phyloP scores from a whole-genome alignment of 2,329 filamentous ascomycete genomes.

The Claviceps arundinis region DNA sequence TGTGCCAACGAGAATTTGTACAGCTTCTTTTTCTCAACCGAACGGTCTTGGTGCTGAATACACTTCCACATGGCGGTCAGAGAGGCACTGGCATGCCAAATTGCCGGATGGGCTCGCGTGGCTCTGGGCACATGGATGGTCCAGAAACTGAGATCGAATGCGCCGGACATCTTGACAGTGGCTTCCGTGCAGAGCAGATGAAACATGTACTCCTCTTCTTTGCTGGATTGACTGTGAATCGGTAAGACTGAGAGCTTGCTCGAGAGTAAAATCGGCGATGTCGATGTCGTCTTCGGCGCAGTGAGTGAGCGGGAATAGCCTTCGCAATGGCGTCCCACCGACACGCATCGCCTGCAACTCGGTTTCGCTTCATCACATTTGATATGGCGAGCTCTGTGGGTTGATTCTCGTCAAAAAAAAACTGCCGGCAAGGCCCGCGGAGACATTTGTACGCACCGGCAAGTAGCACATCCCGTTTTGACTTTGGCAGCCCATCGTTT shows the following conservation, averaged over 20 bases:
- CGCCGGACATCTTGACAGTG: background rate
- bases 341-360: background rate
- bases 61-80: conserved; percentile 7
- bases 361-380: conserved; percentile 4
- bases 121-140: conserved; percentile 1
- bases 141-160: conserved; percentile 6
- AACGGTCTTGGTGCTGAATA: conserved; percentile 11
- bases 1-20: conserved; percentile 7
- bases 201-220: conserved; percentile 7
- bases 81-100: conserved; percentile 5
- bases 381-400: conserved; percentile 1
- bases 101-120: conserved; percentile 3
- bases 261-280: background rate
- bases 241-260: background rate
- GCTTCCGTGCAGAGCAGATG: conserved; percentile 6
- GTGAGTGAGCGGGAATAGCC: background rate
- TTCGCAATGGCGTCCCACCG: conserved; percentile 1
- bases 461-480: conserved; percentile 5
- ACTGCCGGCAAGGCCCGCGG: too few species aligned
- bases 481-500: conserved; percentile 4
- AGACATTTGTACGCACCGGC: conserved; percentile 1
- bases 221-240: background rate
- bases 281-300: background rate
- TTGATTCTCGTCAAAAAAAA: background rate
- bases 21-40: conserved; percentile 13